Evolutionary conservation across 2,329 filamentous ascomycete genomes (phyloP).

Genomic region (Penicillium vulpinum): DNA sequence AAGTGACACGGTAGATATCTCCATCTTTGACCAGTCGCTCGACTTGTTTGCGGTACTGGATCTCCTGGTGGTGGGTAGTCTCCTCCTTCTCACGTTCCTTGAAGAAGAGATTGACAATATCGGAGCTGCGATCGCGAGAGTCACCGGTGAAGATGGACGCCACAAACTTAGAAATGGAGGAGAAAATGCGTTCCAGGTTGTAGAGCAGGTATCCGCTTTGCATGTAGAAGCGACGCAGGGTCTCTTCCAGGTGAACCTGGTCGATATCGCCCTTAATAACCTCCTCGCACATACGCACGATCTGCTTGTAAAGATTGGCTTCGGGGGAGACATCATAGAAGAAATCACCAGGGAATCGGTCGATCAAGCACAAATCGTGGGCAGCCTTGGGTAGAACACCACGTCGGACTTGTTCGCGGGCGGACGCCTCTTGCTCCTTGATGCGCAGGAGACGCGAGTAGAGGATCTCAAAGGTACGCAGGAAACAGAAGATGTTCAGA

Average conservation of each 20-base stretch:
- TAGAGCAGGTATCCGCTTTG: slow-evolving; percentile 91
- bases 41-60: slow-evolving; percentile 85
- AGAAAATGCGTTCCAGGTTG: slow-evolving; percentile 84
- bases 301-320: slow-evolving; percentile 80
- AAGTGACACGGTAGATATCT: slow-evolving; percentile 86
- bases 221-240: slow-evolving; percentile 87
- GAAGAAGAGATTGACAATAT: slow-evolving; percentile 85
- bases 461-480: slow-evolving; percentile 88
- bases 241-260: slow-evolving; percentile 80
- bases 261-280: slow-evolving; percentile 81
- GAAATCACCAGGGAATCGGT: slow-evolving; percentile 72
- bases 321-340: slow-evolving; percentile 66
- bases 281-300: slow-evolving; percentile 81
- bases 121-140: slow-evolving; percentile 87
- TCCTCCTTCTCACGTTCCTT: slow-evolving; percentile 77
- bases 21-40: slow-evolving; percentile 91
- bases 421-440: slow-evolving; percentile 74
- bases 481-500: slow-evolving; percentile 88
- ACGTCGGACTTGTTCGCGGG: slow-evolving; percentile 70
- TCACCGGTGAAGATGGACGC: slow-evolving; percentile 82
- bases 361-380: slow-evolving; percentile 76
- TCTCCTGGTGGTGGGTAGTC: slow-evolving; percentile 86
- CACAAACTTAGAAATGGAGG: slow-evolving; percentile 76
- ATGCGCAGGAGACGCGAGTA: slow-evolving; percentile 81
- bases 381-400: slow-evolving; percentile 77